Percentiles rank a stretch among this genome's conserved stretches.
phyloP scores from a whole-genome alignment of 495 filamentous ascomycete species.

The Glonium stellatum region DNA sequence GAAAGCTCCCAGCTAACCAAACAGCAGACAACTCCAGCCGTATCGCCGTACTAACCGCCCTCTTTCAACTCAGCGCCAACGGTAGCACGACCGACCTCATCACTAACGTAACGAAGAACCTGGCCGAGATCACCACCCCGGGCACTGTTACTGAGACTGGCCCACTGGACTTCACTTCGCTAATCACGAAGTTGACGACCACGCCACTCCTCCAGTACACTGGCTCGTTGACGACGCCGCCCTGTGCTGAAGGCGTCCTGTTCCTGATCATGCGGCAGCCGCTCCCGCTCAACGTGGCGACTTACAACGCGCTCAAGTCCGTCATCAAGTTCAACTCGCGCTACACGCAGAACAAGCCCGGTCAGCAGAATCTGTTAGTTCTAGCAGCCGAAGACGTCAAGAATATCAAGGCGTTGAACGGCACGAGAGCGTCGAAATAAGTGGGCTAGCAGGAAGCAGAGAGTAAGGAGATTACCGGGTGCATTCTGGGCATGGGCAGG shows the following conservation, averaged over 20 bases:
- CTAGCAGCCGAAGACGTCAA: not conserved
- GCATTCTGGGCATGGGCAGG: too few relatives aligned
- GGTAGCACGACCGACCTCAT: conserved; percentile 44
- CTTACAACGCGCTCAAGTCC: conserved; percentile 49
- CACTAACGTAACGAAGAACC: conserved; percentile 46
- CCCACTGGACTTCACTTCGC: conserved; percentile 48
- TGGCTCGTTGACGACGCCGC: conserved; percentile 63
- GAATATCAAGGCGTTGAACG: not conserved
- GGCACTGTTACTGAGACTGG: conserved; percentile 50
- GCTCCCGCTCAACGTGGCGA: conserved; percentile 46
- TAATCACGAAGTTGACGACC: conserved; percentile 45
- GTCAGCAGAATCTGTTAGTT: conserved; percentile 46
- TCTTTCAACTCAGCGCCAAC: conserved; percentile 50
- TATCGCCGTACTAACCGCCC: conserved; percentile 53
- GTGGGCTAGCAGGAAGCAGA: too few relatives aligned
- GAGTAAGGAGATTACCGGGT: too few relatives aligned
- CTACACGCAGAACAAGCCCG: conserved; percentile 53
- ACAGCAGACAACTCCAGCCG: conserved; percentile 14
- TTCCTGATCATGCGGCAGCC: conserved; percentile 52
- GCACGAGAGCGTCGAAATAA: too few relatives aligned
- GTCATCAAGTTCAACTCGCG: conserved; percentile 60
- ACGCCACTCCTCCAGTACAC: conserved; percentile 49
- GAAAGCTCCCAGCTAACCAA: not conserved
- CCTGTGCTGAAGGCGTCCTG: conserved; percentile 55
- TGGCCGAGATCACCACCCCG: conserved; percentile 47